Evolutionary conservation across 2,329 filamentous ascomycete genomes (phyloP).

Genomic region (Colletotrichum orchidophilum): DNA sequence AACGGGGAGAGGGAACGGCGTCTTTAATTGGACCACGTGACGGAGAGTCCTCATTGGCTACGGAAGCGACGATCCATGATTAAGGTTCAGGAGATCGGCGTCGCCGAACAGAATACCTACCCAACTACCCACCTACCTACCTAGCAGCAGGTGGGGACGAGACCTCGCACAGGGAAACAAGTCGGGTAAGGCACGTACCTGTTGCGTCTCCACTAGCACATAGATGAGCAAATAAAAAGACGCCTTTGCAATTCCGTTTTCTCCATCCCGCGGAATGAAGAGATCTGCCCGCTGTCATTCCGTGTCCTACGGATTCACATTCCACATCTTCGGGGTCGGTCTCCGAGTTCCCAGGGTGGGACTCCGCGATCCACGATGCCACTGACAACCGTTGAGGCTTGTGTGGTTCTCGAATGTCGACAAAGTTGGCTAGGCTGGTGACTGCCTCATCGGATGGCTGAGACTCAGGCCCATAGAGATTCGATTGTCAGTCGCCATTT

Average conservation of each 20-base stretch:
- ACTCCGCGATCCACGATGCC: not conserved
- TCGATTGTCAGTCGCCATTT: not conserved
- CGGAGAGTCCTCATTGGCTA: conserved; percentile 8
- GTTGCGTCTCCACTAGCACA: not conserved
- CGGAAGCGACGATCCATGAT: conserved; percentile 1
- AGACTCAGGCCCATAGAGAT: not conserved
- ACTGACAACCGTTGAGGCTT: conserved; percentile 12
- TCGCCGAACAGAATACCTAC: conserved; percentile 20
- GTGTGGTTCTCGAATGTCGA: conserved; percentile 15
- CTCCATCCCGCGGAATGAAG: not conserved
- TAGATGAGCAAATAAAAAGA: not conserved
- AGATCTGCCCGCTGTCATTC: not conserved
- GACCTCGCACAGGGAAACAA: not conserved
- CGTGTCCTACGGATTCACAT: not conserved
- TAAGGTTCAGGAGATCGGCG: conserved; percentile 31
- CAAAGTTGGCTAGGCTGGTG: not conserved
- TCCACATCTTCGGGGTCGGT: not conserved
- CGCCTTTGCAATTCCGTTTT: not conserved
- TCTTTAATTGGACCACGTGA: not conserved
- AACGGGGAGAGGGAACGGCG: not conserved
- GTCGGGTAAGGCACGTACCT: not conserved
- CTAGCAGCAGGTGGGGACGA: not conserved
- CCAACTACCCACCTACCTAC: too few relatives aligned
- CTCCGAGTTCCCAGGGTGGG: not conserved
- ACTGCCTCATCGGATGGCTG: not conserved